Base-by-base conservation (phyloP, 139 green algal species). In the Chlamydomonas sp. region DNA sequence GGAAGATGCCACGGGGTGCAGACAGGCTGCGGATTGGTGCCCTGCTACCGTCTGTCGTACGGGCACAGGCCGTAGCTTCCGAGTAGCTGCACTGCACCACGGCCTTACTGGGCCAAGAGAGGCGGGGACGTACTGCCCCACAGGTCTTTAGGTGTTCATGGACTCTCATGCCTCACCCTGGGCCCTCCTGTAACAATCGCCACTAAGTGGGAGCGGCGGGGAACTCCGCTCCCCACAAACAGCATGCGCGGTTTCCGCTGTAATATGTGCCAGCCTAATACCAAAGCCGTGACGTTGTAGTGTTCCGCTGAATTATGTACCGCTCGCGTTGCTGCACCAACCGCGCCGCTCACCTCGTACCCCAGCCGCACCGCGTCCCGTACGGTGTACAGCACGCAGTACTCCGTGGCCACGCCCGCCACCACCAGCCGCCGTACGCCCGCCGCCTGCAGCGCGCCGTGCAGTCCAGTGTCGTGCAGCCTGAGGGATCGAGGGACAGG, bases 361-460 rank as follows among this genome's bases (percentile, higher is more conserved):
- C 89, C 89, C 59, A 86, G 85, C n/a, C 63, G 59, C 63, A 92
- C 67, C 20, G 75, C 71, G 17, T 92, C 89, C 76, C 86, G 57
- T 63, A 92, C 80, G 0, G 62, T 90, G 2, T 66, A 80, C 68
- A 74, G 69, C 74, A 92, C 89, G 77, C 89, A 92, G 77, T 86
- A 88, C 31, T 92, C 89, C 0, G 89, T 86, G 20, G 85, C 89
- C 68, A 91, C 81, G 5, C 89, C 89, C 58, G 68, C 77, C 81
- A 91, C 89, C 62, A 87, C 49, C 69, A 92, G 67, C 17, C 66
- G 69, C 20, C 6, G 10, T 57, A 92, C 89, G 0, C 75, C 67
- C 8, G 8, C 73, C 9, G 49, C 5, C 59, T 31, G 75, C 63
- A 92, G 89, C 49, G 31, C 68, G 16, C 61, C 79, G 18, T 87